Evolutionary conservation across 306 rosid species (phyloP), one percentile per base, ranked within the genome.

Genomic region (Sindora glabra): DNA sequence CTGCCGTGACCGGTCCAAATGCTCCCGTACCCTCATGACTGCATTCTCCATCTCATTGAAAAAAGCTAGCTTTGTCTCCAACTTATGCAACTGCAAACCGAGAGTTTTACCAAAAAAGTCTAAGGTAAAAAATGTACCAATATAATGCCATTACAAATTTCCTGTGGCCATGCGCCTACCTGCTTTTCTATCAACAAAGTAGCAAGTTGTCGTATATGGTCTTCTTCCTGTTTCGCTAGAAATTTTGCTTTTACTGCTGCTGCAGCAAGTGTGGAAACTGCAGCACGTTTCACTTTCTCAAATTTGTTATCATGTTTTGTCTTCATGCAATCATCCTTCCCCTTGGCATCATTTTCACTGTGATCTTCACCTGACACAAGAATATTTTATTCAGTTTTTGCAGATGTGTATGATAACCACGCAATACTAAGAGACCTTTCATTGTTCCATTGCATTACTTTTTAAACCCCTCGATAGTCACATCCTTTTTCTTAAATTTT

Each of bases 141-240:
- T 26, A 59, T 15, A 59, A 41, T 18, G 17, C 37, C 44, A 33
- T 13, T n/a, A 23, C 64, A 48, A 72, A 60, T 48, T 19, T 53
- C 18, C 32, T 12, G 33, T 56, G 52, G 69, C 40, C 17, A 64
- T 37, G 30, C 69, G 53, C 48, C 48, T 74, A 90, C 97, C 97
- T 86, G 95, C 67, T 87, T 90, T 57, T 90, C 97, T 58, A 84
- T 77, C 82, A 90, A 77, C 30, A 72, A 56, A 26, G 84, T 72
- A 27, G 94, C 70, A 57, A 87, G 95, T 67, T 76, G 79, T 33
- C 74, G 88, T 63, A 87, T 90, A 72, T 82, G 85, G 53, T 90
- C 94, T 75, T 90, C 95, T 80, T 90, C 95, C 70, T 84, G 83
- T 56, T 84, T 69, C 54, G 95, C 97, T 55, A 90, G 85, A 73